These are phyloP conservation scores for Tolypocladium tropicale DNA, from an alignment of 2,329 filamentous ascomycete genomes.

Conservation along the genomic window DNA sequence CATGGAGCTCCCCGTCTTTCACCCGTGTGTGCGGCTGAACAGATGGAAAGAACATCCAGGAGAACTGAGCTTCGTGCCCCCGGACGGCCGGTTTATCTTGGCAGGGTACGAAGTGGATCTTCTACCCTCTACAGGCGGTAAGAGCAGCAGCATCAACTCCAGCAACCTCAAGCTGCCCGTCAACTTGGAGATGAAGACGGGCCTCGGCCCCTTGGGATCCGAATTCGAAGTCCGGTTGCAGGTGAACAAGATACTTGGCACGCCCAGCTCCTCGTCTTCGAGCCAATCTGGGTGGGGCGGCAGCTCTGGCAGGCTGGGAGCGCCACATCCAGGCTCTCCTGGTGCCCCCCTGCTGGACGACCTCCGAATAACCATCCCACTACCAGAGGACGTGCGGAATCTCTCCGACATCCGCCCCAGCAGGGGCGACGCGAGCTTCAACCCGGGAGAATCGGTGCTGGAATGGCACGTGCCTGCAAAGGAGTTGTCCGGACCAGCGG, in stretches of 20 bases:
- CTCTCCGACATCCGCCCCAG: conserved; percentile 72
- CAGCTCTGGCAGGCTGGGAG: conserved; percentile 28
- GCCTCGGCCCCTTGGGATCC: conserved; percentile 60
- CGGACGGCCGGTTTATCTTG: conserved; percentile 86
- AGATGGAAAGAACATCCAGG: conserved; percentile 83
- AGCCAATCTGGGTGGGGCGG: conserved; percentile 31
- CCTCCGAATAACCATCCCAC: conserved; percentile 64
- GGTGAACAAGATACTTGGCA: conserved; percentile 54
- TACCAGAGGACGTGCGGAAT: conserved; percentile 71
- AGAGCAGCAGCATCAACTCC: conserved; percentile 41
- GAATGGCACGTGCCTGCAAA: conserved; percentile 79
- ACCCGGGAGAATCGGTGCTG: conserved; percentile 57
- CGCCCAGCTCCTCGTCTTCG: conserved; percentile 21
- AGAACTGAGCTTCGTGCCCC: conserved; percentile 90
- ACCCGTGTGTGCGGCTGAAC: conserved; percentile 87
- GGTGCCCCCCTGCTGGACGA: conserved; percentile 61
- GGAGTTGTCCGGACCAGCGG: conserved; percentile 57
- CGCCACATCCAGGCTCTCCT: conserved; percentile 41
- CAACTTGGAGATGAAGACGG: conserved; percentile 69
- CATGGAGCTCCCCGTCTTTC: conserved; percentile 85
- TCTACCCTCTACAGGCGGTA: conserved; percentile 56
- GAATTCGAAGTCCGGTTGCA: conserved; percentile 84
- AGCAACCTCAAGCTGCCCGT: conserved; percentile 73
- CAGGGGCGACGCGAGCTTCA: conserved; percentile 76
- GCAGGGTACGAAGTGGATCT: conserved; percentile 93